Base-by-base conservation (phyloP, 225 moss, liverwort and hornwort species). In the Straminergon stramineum region DNA sequence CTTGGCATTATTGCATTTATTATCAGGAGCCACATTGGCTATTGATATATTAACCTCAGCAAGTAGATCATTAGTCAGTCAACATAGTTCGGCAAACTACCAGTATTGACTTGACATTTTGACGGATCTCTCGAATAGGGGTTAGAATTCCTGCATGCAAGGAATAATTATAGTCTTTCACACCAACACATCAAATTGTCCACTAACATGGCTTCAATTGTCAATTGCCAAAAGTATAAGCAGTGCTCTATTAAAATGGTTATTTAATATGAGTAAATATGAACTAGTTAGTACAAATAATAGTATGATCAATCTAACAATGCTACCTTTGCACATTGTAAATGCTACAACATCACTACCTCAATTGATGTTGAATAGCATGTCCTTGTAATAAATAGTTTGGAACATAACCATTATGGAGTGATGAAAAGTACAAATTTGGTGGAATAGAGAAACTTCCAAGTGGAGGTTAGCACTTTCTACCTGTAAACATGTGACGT, bases 201-300 rank as follows among this genome's bases (percentile, higher is more conserved):
- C 2, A 11, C 11, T 43, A 73, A 10, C 13, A 7, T 19, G 32
- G 35, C 3, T 53, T 76, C 20, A 75, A 13, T 32, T 75, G 5
- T 76, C 77, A 77, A 77, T 53, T 35, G 52, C 2, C 20, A 34
- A 52, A 34, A 76, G 52, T 52, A 8, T 1, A 52, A 76, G 0
- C 5, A 32, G 9, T 48, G 48, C 32, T 53, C 22, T 3, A 34
- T 0, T 2, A 5, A 53, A 22, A 37, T 55, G 55, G 24, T 35
- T 23, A 15, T 55, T 37, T 55, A 13, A 5, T 37, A 16, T 22
- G 2, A 15, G 15, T 23, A 23, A 24, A 24, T 24, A 48, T 48
- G 6, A 16, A 56, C 1, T 37, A 0, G 0, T 56, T 26, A 23
- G 15, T 20, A 32, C 20, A 13, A 75, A 19, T 19, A 51, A 12